Evolutionary conservation across 2,329 filamentous ascomycete genomes (phyloP), one percentile per base, ranked within the genome.

Genomic region (Fusarium gaditjirri): DNA sequence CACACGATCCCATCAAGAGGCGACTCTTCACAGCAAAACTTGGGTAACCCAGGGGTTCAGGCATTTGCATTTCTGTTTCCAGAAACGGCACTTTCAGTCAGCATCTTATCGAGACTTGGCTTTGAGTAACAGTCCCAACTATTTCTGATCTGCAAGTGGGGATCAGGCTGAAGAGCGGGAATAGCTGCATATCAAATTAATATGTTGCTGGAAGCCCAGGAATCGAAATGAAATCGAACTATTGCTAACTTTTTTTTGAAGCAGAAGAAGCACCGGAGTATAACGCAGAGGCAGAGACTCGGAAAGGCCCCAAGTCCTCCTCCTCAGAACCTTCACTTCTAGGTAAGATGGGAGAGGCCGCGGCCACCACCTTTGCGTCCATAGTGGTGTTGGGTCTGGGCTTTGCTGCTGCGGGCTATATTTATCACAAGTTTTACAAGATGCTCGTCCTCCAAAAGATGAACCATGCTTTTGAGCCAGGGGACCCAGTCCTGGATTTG

Each of bases 391-490:
- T 95, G 36, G 93, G 91, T 74, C 84, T 87, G 23, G 90, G 88
- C 35, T 91, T 91, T 76, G 86, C 84, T 47, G 76, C 88, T 29
- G 92, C 93, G 11, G 94, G 92, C 29, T 95, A 93, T 80, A 86
- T 87, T 52, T 97, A 96, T 79, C 93, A 96, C 80, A 90, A 88
- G 76, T 90, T 88, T 79, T 98, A 99, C 88, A 99, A 99, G 84
- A 88, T 91, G 82, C 83, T 97, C 61, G 94, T 98, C 33, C 85
- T 98, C n/a, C 84, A 91, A 72, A 99, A 99, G 83, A 98, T 99
- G 86, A 90, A 93, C 73, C 92, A 93, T 75, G 96, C 96, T 29
- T 99, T 99, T 81, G 88, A 92, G 64, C 94, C 95, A 3, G 96
- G 96, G 16, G 96, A 99, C 79, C 95, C 94, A 2, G 94, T 95